Evolutionary conservation across 331 rosid genomes (phyloP).

Genomic region (Erythrophleum ivorense): DNA sequence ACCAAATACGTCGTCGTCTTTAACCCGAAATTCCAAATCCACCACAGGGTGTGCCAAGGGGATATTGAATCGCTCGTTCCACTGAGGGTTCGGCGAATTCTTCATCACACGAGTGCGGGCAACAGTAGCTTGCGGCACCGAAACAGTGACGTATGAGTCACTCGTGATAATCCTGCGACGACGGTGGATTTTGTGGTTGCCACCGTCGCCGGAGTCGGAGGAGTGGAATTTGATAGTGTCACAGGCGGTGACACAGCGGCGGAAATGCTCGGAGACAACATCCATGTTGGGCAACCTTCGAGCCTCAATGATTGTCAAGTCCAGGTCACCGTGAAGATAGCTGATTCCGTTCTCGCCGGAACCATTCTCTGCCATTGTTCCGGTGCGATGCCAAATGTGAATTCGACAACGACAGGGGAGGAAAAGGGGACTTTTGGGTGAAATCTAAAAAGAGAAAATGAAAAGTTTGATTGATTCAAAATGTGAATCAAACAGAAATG

Average conservation of each 20-base stretch:
- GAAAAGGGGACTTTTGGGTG: no score
- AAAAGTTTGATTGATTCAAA: background rate
- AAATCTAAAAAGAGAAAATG: background rate
- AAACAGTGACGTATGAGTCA: slow-evolving; percentile 81
- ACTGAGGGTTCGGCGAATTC: slow-evolving; percentile 62
- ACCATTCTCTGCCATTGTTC: slow-evolving; percentile 56
- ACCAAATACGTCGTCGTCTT: slow-evolving; percentile 81
- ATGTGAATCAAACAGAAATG: background rate
- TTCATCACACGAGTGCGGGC: slow-evolving; percentile 90
- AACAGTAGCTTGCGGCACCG: slow-evolving; percentile 78
- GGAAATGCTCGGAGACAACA: slow-evolving; percentile 63
- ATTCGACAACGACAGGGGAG: background rate
- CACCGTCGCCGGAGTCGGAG: slow-evolving; percentile 5
- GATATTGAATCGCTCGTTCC: slow-evolving; percentile 74
- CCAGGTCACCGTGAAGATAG: slow-evolving; percentile 88
- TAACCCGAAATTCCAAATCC: slow-evolving; percentile 68
- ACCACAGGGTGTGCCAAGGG: slow-evolving; percentile 79
- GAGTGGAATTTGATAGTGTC: slow-evolving; percentile 56
- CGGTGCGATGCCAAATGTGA: slow-evolving; percentile 10
- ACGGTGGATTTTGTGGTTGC: background rate
- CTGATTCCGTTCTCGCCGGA: slow-evolving; percentile 29
- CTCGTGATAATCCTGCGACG: slow-evolving; percentile 58
- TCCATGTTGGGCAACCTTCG: slow-evolving; percentile 82
- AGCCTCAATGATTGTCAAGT: slow-evolving; percentile 64
- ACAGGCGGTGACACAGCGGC: slow-evolving; percentile 82